Evolutionary conservation across 2,329 filamentous ascomycete species (phyloP), one percentile per base, ranked within the genome.

Genomic region (Scedosporium minutisporum): DNA sequence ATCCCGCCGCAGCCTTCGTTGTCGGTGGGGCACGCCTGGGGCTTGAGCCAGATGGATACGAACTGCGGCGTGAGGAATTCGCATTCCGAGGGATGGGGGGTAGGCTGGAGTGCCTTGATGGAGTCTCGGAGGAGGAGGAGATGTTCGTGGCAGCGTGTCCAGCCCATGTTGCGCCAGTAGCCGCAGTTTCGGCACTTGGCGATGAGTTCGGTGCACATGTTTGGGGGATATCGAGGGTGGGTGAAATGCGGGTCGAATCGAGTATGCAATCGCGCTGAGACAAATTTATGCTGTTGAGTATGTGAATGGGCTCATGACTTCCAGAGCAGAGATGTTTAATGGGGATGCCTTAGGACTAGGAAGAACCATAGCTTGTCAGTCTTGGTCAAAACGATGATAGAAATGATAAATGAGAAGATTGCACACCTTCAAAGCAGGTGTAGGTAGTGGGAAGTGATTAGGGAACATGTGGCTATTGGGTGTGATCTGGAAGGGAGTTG

Each of bases 191-290:
- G 51, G 59, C 66, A 67, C 42, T 64, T 48, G 38, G 66, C 63
- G 18, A 64, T 63, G 25, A 48, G 42, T 64, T 67, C 61, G 41
- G 29, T 58, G 53, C 66, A 67, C 66, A 67, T 67, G 21, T 23
- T 25, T 14, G 29, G n/a, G 38, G 12, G 9, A 6, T 23, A 33
- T 25, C 42, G 33, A 16, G 25, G 38, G 41, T 27, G 38, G 57
- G n/a, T 44, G 10, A 9, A 38, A 38, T 38, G 33, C 12, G 33
- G 3, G 33, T 14, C 10, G 33, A 10, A 3, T 12, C 33, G 33
- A 14, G 10, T 12, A 38, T 38, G 3, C 6, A 10, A 38, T 38
- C 2, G 33, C 4, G 10, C 33, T 38, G 33, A 38, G 10, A 38
- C 33, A 12, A 10, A 12, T 10, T 38, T 38, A 38, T 12, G 33